phyloP scores from a whole-genome alignment of 345 rosid species.

The Stellera chamaejasme region DNA sequence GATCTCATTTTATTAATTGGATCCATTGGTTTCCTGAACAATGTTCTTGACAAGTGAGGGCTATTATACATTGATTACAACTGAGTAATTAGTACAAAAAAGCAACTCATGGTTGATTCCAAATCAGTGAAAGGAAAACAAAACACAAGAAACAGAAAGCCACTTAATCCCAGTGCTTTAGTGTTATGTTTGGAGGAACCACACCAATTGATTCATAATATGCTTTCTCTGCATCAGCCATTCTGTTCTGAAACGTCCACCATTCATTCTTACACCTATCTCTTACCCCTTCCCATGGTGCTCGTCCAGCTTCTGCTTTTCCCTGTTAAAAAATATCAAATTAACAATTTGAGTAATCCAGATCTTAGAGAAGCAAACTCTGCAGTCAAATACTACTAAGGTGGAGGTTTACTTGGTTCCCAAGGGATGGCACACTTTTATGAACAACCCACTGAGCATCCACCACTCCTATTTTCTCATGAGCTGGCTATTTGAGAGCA shows the following conservation, averaged over 20 bases:
- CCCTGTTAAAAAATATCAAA: slow-evolving; percentile 32
- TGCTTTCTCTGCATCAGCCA: slow-evolving; percentile 50
- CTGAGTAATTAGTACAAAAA: too few species aligned
- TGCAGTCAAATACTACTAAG: too few species aligned
- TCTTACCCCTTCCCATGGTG: slow-evolving; percentile 78
- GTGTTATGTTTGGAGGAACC: slow-evolving; percentile 20
- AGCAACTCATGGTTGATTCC: too few species aligned
- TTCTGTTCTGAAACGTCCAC: slow-evolving; percentile 64
- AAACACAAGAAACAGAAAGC: too few species aligned
- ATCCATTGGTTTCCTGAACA: too few species aligned
- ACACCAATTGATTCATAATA: slow-evolving; percentile 35
- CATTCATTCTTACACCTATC: slow-evolving; percentile 84
- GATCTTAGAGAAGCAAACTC: too few species aligned
- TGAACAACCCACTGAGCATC: slow-evolving; percentile 72
- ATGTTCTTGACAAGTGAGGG: too few species aligned
- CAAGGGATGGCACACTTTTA: slow-evolving; percentile 63
- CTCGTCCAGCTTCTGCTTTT: slow-evolving; percentile 28
- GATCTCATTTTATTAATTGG: too few species aligned
- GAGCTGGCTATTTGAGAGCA: slow-evolving; percentile 36
- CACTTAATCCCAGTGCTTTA: too few species aligned
- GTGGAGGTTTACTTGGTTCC: slow-evolving; percentile 42
- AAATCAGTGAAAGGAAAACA: too few species aligned
- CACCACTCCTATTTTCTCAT: slow-evolving; percentile 63
- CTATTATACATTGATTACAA: too few species aligned
- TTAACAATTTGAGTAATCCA: neutral